These are phyloP conservation scores for Colletotrichum truncatum DNA, from an alignment of 2,329 filamentous ascomycete species.

Conservation along the genomic window DNA sequence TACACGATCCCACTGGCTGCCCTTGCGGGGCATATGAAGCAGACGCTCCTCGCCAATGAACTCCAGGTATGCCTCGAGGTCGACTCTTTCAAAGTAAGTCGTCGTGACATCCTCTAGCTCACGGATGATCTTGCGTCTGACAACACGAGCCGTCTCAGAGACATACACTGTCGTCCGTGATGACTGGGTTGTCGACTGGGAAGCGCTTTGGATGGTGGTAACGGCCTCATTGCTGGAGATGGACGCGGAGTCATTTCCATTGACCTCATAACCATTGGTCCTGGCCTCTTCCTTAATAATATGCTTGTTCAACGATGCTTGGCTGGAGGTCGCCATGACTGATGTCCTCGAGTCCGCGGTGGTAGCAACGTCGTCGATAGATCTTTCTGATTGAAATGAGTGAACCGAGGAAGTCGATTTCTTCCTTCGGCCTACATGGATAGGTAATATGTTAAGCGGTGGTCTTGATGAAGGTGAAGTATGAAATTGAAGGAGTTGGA, in stretches of 20 bases:
- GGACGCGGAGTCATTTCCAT: constrained; percentile 15
- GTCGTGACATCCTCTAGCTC: constrained; percentile 18
- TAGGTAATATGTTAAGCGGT: neutral
- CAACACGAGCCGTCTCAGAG: neutral
- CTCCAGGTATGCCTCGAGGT: constrained; percentile 39
- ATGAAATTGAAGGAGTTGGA: neutral
- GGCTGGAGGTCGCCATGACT: neutral
- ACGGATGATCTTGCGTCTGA: constrained; percentile 4
- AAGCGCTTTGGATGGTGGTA: neutral
- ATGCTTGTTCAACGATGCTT: neutral
- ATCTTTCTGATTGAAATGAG: constrained; percentile 2
- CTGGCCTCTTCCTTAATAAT: constrained; percentile 5
- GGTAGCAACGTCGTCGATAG: neutral
- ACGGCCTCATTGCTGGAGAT: constrained; percentile 1
- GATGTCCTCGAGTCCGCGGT: constrained; percentile 7
- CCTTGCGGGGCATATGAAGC: constrained; percentile 49
- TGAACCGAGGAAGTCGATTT: constrained; percentile 19
- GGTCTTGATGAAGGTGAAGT: neutral
- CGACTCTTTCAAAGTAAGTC: constrained; percentile 7
- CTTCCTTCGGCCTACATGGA: constrained; percentile 14
- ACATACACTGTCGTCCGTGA: neutral
- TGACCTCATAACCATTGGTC: neutral
- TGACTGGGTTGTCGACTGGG: neutral
- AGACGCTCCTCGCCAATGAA: constrained; percentile 50
- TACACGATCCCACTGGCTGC: constrained; percentile 52